Percentiles rank a stretch among this genome's conserved stretches.
Conservation (phyloP, 352 stramenopile genomes). For the Globisporangium barbulae region DNA sequence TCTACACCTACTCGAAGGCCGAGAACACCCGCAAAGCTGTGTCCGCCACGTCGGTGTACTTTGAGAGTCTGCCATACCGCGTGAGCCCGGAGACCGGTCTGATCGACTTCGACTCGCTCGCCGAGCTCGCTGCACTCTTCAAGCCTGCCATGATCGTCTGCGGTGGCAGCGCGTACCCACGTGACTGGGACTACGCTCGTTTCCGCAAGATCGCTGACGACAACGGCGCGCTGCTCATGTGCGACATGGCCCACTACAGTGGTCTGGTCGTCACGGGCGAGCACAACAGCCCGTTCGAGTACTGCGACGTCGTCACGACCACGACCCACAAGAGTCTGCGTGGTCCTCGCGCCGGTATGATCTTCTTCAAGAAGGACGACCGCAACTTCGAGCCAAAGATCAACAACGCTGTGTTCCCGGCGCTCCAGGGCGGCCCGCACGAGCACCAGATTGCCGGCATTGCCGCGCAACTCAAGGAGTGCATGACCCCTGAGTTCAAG, state of each 20-base stretch:
- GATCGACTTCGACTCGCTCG: conserved; percentile 97
- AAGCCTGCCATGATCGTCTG: conserved; percentile 98
- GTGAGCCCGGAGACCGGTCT: conserved; percentile 94
- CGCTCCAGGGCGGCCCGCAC: conserved; percentile 96
- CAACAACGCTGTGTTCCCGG: conserved; percentile 99
- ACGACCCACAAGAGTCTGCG: conserved; percentile 99
- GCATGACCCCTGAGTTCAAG: conserved; percentile 96
- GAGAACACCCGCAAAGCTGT: conserved; percentile 97
- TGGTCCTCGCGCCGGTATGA: conserved; percentile 97
- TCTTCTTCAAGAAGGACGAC: conserved; percentile 98
- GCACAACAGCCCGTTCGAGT: conserved; percentile 94
- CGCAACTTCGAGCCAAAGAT: conserved; percentile 93
- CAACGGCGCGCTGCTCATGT: conserved; percentile 97
- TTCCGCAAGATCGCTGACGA: conserved; percentile 98
- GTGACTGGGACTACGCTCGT: conserved; percentile 97
- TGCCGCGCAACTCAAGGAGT: conserved; percentile 98
- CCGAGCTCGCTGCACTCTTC: conserved; percentile 93
- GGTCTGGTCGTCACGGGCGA: conserved; percentile 96
- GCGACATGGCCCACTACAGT: conserved; percentile 99
- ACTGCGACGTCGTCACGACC: conserved; percentile 99
- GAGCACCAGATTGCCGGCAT: conserved; percentile 99
- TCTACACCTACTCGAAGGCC: conserved; percentile 97
- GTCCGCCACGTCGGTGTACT: conserved; percentile 99
- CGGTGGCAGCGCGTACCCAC: conserved; percentile 97
- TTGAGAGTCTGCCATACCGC: conserved; percentile 98